phyloP scores from a whole-genome alignment of 805 yeast genomes.

The Zygosaccharomyces bisporus region DNA sequence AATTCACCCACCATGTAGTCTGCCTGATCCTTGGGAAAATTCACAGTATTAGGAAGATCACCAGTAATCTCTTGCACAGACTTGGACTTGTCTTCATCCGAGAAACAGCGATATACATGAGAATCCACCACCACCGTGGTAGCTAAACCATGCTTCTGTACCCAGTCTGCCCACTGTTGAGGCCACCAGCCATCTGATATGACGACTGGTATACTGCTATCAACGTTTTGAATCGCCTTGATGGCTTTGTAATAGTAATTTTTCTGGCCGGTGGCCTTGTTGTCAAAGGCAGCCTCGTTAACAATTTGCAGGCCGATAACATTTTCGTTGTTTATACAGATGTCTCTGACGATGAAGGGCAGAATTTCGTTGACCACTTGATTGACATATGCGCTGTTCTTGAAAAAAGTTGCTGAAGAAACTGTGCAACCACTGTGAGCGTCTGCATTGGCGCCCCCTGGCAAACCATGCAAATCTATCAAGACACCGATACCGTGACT shows the following conservation, averaged over 20 bases:
- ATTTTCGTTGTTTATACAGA: constrained; percentile 52
- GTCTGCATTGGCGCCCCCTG: constrained; percentile 86
- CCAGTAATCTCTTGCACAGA: constrained; percentile 58
- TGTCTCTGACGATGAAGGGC: constrained; percentile 59
- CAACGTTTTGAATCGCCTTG: constrained; percentile 52
- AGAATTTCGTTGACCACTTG: constrained; percentile 48
- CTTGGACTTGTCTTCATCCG: constrained; percentile 66
- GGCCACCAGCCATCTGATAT: constrained; percentile 97
- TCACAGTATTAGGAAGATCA: constrained; percentile 51
- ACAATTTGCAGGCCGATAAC: constrained; percentile 80
- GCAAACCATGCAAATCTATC: constrained; percentile 84
- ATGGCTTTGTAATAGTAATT: constrained; percentile 65
- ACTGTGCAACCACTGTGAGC: constrained; percentile 74
- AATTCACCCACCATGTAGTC: constrained; percentile 87
- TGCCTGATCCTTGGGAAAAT: constrained; percentile 45
- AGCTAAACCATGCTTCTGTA: constrained; percentile 38
- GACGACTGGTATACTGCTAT: constrained; percentile 59
- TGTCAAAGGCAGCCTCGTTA: constrained; percentile 72
- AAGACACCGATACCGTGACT: constrained; percentile 64
- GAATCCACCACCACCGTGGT: constrained; percentile 74
- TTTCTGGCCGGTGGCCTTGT: constrained; percentile 49
- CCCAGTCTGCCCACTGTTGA: constrained; percentile 68
- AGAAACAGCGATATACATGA: constrained; percentile 83
- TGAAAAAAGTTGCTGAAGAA: constrained; percentile 36
- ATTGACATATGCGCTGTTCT: constrained; percentile 39